Base-by-base conservation (phyloP, 1,284 basidiomycete species). In the Naganishia cerealis region DNA sequence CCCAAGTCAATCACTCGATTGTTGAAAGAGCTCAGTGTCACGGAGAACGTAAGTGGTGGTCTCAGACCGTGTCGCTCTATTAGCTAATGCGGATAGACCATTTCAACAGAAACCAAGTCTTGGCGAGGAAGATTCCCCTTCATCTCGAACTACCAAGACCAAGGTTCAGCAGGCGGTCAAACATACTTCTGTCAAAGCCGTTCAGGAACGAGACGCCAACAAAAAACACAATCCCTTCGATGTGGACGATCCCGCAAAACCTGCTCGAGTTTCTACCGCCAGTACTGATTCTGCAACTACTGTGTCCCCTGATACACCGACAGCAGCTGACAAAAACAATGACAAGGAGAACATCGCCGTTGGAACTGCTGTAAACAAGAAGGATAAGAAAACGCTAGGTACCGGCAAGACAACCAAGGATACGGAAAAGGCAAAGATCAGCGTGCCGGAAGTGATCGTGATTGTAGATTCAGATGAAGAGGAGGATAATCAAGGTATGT, bases 381-480 rank as follows among this genome's bases (percentile, higher is more conserved):
- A 63, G 36, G 61, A 63, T 16, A 63, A 42, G 21, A 63, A 63
- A 40, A 38, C 18, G 2, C 21, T 26, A 12, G 21, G 18, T 1
- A 38, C 36, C 24, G 33, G 15, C 8, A 52, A 53, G 50, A 24
- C 39, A 13, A 52, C 26, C 9, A 52, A 54, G 39, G 16, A 18
- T 29, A 50, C 38, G 7, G 50, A 40, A 7, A 80, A 54, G 61
- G 53, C 36, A 2, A 63, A 54, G 39, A 21, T 50, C 38, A 63
- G 36, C 39, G 61, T 21, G 21, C 46, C 59, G 29, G 36, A 36
- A 26, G 50, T 63, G 12, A 63, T 63, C 42, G 61, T 63, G 48
- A 54, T 54, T 40, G 61, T 43, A 24, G 61, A 53, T 54, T 54
- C 61, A 36, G 61, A 63, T 21, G 61, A 63, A n/a, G 61, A 63